Evolutionary conservation across 768 basidiomycete species (phyloP), one percentile per base, ranked within the genome.

Genomic region (Tylopilus sp.): DNA sequence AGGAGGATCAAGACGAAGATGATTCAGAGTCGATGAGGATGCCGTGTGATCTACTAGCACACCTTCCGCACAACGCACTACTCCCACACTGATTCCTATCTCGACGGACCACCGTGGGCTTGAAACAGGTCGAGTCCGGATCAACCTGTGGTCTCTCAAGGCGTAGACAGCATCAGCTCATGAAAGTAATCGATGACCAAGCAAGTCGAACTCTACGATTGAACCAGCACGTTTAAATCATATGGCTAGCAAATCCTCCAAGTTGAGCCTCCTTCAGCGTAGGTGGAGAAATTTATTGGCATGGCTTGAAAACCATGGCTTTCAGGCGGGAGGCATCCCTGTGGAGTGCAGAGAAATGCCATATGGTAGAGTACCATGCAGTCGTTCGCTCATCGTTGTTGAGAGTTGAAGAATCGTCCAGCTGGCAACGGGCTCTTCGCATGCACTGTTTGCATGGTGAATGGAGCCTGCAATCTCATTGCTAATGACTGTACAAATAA

Each of bases 341-440:
- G 79, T 90, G 13, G 78, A 83, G 50, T 75, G 81, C 43, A 78
- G 78, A 60, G 65, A 69, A 45, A 74, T 76, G 29, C 68, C 75
- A 33, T 69, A 75, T 66, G 82, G 87, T 87, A 58, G 54, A 72
- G 70, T 61, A 48, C 40, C 54, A 51, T 49, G 16, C 47, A 46
- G 38, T 48, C 50, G 25, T 33, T 30, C 50, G 26, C 10, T 3
- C 25, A 13, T 24, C 50, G 6, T 45, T 21, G 14, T 42, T 61
- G 48, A 58, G n/a, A n/a, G n/a, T n/a, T n/a, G n/a, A 48, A 46
- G 30, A 50, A 26, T 38, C 52, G 25, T 38, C 38, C 79, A 58
- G 78, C 82, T 38, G 89, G 90, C 25, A 76, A 84, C 67, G 92
- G 89, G 9, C 72, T 94, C 43, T 87, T 85, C 65, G 76, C 86